phyloP scores from a whole-genome alignment of 768 basidiomycete genomes.

The Pleurotus tuoliensis region DNA sequence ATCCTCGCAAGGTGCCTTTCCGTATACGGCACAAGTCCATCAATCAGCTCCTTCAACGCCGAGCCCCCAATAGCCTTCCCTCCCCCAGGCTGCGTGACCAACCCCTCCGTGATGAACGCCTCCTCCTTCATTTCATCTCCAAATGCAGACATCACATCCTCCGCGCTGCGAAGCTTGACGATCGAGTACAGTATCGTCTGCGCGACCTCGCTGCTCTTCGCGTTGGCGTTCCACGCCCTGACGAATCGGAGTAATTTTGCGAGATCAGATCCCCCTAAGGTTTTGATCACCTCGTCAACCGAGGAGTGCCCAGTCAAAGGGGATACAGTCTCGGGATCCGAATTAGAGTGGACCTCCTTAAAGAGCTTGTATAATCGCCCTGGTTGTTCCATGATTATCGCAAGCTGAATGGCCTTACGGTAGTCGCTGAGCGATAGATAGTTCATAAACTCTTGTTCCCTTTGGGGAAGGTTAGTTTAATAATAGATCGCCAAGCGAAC shows the following conservation, averaged over 20 bases:
- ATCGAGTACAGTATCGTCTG: slow-evolving; percentile 82
- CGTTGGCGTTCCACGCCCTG: slow-evolving; percentile 92
- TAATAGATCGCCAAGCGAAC: background rate
- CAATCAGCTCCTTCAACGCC: slow-evolving; percentile 70
- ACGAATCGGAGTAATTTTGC: slow-evolving; percentile 78
- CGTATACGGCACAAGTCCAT: slow-evolving; percentile 89
- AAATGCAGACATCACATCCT: slow-evolving; percentile 72
- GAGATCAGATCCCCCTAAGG: slow-evolving; percentile 69
- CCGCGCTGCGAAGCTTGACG: slow-evolving; percentile 70
- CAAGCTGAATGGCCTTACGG: slow-evolving; percentile 84
- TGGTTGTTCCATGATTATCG: slow-evolving; percentile 91
- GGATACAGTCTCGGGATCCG: slow-evolving; percentile 17
- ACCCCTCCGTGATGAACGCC: slow-evolving; percentile 22
- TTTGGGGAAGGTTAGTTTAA: slow-evolving; percentile 25
- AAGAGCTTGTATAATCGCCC: slow-evolving; percentile 82
- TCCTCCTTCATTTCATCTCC: slow-evolving; percentile 33
- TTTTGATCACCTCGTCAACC: slow-evolving; percentile 80
- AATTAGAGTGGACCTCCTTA: slow-evolving; percentile 44
- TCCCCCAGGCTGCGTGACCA: slow-evolving; percentile 13
- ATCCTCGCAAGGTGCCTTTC: slow-evolving; percentile 86
- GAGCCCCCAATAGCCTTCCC: slow-evolving; percentile 22
- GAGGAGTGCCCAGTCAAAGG: slow-evolving; percentile 65
- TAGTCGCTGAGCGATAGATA: slow-evolving; percentile 88
- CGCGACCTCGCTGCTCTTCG: slow-evolving; percentile 81
- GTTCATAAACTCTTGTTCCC: slow-evolving; percentile 95